Base-by-base conservation (phyloP, 345 rosid species). In the Acer yangbiense region DNA sequence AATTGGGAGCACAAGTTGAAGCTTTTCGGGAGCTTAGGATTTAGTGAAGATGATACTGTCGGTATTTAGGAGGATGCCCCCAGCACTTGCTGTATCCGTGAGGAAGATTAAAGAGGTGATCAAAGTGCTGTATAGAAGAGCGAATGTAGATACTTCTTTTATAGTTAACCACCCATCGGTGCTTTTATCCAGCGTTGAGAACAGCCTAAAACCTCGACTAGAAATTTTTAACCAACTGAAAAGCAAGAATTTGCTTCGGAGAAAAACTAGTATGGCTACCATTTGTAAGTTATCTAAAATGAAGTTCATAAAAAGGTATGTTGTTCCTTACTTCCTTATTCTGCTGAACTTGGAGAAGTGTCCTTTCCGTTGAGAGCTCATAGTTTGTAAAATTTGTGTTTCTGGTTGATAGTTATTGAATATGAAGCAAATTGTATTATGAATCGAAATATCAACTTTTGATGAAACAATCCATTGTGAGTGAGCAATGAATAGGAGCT, bases 1-100 rank as follows among this genome's bases (percentile, higher is more conserved):
- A 82, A 11, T 4, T 86, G 84, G 86, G 82, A 84, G 68, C 75
- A 13, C 18, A 84, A 82, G 67, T 48, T 82, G 84, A 74, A 76
- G 69, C 72, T 82, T 66, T 62, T 86, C 14, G 62, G 71, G 76
- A 48, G 72, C 6, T 65, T 84, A 65, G 87, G 87, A 48, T 78
- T 82, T 17, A 72, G 84, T 6, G 85, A 82, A 39, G 82, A 75
- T 25, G 76, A 86, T 66, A 82, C 78, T 18, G 1, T 76, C 9
- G 13, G 52, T 74, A 18, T 80, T 82, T 48, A 81, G 82, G 76
- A 86, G 44, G 72, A 35, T 11, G 57, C 91, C 89, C 3, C 77
- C 29, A 10, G 82, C 68, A 35, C 82, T 88, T 44, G 27, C 82
- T 23, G 43, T 66, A 11, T 85, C 87, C 0, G 80, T 78, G 74